Base-by-base conservation (phyloP, 805 yeast genomes). In the Candida piceae region DNA sequence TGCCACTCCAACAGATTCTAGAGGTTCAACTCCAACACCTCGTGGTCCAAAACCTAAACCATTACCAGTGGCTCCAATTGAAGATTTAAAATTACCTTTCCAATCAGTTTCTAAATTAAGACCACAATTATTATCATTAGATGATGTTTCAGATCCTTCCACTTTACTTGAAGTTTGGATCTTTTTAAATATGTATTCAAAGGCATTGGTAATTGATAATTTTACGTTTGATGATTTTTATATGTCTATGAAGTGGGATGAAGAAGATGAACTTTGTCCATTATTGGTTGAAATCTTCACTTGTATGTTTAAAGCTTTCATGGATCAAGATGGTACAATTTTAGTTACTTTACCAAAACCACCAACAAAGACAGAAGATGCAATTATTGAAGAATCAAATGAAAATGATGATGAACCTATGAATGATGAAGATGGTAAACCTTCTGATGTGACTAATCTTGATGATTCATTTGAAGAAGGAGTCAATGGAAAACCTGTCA, bases 201-300 rank as follows among this genome's bases (percentile, higher is more conserved):
- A 70, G 24, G 76, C 86, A 1, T 62, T 86, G 22, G 53, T 70
- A 5, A 60, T 87, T n/a, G 87, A 81, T 49, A 72, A 82, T 0
- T 80, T 84, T 49, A 80, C 90, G 0, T 84, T 83, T 62, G 96
- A 86, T 60, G 94, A 82, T 46, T 84, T 75, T 50, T 53, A 81
- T 7, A 74, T 75, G 37, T 79, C 76, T 9, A 55, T 81, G 61
- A 62, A 64, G 26, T 65, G 79, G 72, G 63, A 64, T 20, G 64
- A 66, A 25, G 58, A 62, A 3, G 58, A 60, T 4, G 67, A 69
- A 2, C 58, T 74, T 26, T 76, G 84, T 47, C 66, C 62, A 9
- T 53, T 82, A 24, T 52, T 84, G 22, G 74, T 77, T 46, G 90
- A 81, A 56, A 69, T 85, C 5, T 83, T 80, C 63, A 79, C 89